phyloP scores from a whole-genome alignment of 164 flowering plant genomes.

The Nymphaea colorata region DNA sequence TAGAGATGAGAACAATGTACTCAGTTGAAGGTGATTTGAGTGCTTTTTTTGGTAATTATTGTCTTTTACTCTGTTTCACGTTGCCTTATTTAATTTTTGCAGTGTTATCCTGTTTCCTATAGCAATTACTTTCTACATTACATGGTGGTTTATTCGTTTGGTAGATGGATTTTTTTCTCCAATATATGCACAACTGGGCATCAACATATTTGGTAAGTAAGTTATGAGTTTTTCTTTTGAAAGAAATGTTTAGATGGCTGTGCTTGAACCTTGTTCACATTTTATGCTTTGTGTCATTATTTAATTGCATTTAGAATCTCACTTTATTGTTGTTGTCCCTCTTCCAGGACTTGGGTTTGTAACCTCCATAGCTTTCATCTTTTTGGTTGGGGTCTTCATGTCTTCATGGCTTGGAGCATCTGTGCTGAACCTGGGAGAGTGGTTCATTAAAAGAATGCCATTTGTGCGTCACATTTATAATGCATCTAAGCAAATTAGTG shows the following conservation, averaged over 20 bases:
- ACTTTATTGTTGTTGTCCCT: not conserved
- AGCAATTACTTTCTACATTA: constrained; percentile 66
- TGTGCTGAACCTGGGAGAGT: constrained; percentile 60
- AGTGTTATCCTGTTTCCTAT: constrained; percentile 75
- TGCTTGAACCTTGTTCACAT: not conserved
- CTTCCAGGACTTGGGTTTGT: constrained; percentile 59
- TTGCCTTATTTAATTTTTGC: constrained; percentile 14
- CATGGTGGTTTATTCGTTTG: constrained; percentile 85
- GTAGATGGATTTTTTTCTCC: constrained; percentile 79
- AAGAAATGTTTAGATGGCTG: not conserved
- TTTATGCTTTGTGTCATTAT: not conserved
- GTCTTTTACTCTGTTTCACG: not conserved
- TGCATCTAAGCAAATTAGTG: constrained; percentile 78
- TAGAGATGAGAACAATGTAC: not conserved
- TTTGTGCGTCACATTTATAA: constrained; percentile 70
- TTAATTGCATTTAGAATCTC: not conserved
- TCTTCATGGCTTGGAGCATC: constrained; percentile 83
- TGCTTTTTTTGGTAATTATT: not conserved
- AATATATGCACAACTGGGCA: constrained; percentile 72
- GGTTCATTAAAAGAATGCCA: constrained; percentile 82
- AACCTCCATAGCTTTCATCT: constrained; percentile 67
- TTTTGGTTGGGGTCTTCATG: constrained; percentile 74
- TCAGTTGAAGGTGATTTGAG: not conserved
- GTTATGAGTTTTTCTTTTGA: too few relatives aligned
- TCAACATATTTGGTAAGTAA: constrained; percentile 56